phyloP scores from a whole-genome alignment of 2,329 filamentous ascomycete genomes.

The Nothomitra cinnamomea region DNA sequence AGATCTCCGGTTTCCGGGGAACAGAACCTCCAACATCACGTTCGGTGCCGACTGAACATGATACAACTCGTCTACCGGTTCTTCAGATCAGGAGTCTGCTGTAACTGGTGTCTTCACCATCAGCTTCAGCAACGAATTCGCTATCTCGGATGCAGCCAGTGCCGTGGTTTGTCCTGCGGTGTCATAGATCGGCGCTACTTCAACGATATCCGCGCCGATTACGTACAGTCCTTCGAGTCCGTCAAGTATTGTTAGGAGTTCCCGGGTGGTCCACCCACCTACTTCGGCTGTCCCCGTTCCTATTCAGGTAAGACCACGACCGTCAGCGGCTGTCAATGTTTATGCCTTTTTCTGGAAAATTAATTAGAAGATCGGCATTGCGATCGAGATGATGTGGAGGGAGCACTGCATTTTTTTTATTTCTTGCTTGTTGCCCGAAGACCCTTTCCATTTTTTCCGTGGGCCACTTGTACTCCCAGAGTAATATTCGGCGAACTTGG shows the following conservation, averaged over 20 bases:
- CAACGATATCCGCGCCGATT: constrained; percentile 43
- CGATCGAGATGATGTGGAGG: too few species aligned
- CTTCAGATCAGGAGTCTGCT: neutral
- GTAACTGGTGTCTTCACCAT: constrained; percentile 27
- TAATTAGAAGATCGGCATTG: neutral
- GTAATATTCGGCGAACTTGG: neutral
- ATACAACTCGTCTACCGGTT: too few species aligned
- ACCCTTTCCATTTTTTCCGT: neutral
- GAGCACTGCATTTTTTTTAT: too few species aligned
- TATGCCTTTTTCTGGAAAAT: neutral
- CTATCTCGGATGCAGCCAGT: constrained; percentile 37
- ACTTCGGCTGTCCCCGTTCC: constrained; percentile 44
- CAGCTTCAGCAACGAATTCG: constrained; percentile 29
- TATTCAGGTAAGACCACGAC: constrained; percentile 8
- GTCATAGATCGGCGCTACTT: constrained; percentile 45
- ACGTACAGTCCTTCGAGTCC: constrained; percentile 40
- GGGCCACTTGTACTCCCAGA: neutral
- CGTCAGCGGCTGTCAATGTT: neutral
- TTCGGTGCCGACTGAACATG: too few species aligned
- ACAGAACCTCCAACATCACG: too few species aligned
- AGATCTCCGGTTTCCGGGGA: too few species aligned
- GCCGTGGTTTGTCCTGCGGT: constrained; percentile 41
- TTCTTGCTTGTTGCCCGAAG: too few species aligned
- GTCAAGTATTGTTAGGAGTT: constrained; percentile 40
- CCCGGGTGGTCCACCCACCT: constrained; percentile 43